Conservation (phyloP, 2,329 filamentous ascomycete species). For the Torrubiella hemipterigena region DNA sequence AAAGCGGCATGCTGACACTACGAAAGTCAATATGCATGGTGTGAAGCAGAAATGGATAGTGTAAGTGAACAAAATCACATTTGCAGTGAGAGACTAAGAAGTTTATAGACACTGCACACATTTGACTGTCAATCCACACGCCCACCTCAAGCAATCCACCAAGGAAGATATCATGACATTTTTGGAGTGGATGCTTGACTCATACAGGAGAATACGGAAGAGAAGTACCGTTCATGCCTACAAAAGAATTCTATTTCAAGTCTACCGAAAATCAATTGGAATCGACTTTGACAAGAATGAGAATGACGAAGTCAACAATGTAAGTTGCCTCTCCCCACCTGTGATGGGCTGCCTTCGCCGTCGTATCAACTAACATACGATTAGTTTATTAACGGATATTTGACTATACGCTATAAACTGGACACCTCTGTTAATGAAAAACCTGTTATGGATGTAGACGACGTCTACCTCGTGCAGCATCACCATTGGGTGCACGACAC, state of each 20-base stretch:
- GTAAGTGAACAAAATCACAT: constrained; percentile 1
- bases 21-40: constrained; percentile 2
- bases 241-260: constrained; percentile 2
- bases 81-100: no score
- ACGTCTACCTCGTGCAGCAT: constrained; percentile 1
- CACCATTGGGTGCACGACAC: neutral
- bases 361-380: no score
- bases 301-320: constrained; percentile 1
- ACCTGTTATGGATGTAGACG: constrained; percentile 1
- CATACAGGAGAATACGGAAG: constrained; percentile 1
- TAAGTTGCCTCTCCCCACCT: no score
- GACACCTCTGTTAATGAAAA: constrained; percentile 1
- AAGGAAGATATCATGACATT: constrained; percentile 2
- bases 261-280: constrained; percentile 1
- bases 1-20: constrained; percentile 1
- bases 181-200: constrained; percentile 1
- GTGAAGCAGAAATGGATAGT: constrained; percentile 1
- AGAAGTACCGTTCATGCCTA: constrained; percentile 1
- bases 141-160: neutral
- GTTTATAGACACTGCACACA: neutral
- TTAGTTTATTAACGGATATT: constrained; percentile 2
- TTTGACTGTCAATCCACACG: neutral
- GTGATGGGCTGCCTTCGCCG: no score
- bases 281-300: neutral
- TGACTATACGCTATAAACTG: constrained; percentile 1